phyloP scores from a whole-genome alignment of 805 yeast genomes.

The Maudiozyma barnettii region DNA sequence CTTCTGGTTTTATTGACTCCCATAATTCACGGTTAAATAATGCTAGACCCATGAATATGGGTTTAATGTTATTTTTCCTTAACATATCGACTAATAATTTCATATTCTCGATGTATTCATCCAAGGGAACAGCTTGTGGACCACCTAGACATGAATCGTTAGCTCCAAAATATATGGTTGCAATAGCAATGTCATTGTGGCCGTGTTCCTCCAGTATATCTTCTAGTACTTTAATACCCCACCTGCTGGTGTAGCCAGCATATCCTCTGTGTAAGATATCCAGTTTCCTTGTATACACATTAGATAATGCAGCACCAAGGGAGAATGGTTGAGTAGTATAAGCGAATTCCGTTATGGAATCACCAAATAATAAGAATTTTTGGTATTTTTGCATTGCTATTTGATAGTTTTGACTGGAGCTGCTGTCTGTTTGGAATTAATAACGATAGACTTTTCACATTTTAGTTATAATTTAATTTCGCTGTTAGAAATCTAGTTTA shows the following conservation, averaged over 20 bases:
- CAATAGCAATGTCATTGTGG: constrained; percentile 32
- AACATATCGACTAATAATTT: constrained; percentile 34
- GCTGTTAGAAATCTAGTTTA: too few relatives aligned
- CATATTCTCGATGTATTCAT: constrained; percentile 41
- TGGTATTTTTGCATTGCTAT: constrained; percentile 9
- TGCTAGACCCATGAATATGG: constrained; percentile 57
- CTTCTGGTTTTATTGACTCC: constrained; percentile 28
- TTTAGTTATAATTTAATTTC: too few relatives aligned
- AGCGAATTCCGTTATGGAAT: constrained; percentile 33
- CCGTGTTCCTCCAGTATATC: constrained; percentile 43
- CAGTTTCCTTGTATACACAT: constrained; percentile 47
- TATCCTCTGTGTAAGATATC: constrained; percentile 70
- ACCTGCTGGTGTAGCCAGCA: constrained; percentile 64
- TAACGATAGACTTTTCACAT: too few relatives aligned
- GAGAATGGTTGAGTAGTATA: constrained; percentile 38
- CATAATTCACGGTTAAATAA: constrained; percentile 40
- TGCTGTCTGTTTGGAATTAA: background rate
- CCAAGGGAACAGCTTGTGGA: constrained; percentile 42
- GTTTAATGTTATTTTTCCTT: constrained; percentile 35
- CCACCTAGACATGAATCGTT: constrained; percentile 54
- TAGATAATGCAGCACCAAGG: constrained; percentile 41
- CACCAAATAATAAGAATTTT: constrained; percentile 32
- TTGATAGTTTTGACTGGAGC: background rate
- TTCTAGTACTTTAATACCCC: constrained; percentile 44
- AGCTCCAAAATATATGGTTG: constrained; percentile 69